Evolutionary conservation across 148 eudicot species (phyloP), one percentile per base, ranked within the genome.

Genomic region (Nepenthes mirabilis): DNA sequence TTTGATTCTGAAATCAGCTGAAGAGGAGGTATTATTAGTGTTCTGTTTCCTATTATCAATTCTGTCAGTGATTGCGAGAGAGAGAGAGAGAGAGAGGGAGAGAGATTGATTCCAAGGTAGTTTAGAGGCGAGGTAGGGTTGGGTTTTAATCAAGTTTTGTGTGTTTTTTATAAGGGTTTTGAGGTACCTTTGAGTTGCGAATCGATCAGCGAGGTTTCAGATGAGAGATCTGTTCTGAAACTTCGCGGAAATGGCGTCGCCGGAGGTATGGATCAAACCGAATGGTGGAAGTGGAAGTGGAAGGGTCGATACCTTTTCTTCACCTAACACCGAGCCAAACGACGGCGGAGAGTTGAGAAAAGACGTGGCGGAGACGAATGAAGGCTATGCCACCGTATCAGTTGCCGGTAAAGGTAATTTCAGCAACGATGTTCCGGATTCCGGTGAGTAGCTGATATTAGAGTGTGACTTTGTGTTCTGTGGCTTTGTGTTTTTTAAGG

Each of bases 171-270:
- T 12, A 6, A n/a, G 14, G 32, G 32, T 13, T 52, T 52, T 52
- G 2, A 11, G 5, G 55, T 13, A 11, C n/a, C n/a, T 23, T 13
- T 23, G 14, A 52, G 55, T 50, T 6, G 13, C 6, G 53, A 50
- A 5, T 11, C 8, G 53, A 2, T 50, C 23, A 11, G 14, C 11
- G 53, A 14, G 23, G 14, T 32, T 40, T 37, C 40, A 55, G 76
- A 77, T 74, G 84, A 77, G 83, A 79, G 96, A 83, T 85, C 88
- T 75, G 80, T 61, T 65, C 2, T 75, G 62, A 69, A 49, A 34
- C 48, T 5, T 14, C 53, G 2, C 23, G 57, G 59, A 68, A 81
- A 85, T 89, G 93, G 64, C 78, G 57, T 72, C 84, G 51, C 63
- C 90, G 36, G 94, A 81, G 47, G 72, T 69, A 11, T 72, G 75